Evolutionary conservation across 2,329 filamentous ascomycete genomes (phyloP).

Genomic region (Penicillium palitans): DNA sequence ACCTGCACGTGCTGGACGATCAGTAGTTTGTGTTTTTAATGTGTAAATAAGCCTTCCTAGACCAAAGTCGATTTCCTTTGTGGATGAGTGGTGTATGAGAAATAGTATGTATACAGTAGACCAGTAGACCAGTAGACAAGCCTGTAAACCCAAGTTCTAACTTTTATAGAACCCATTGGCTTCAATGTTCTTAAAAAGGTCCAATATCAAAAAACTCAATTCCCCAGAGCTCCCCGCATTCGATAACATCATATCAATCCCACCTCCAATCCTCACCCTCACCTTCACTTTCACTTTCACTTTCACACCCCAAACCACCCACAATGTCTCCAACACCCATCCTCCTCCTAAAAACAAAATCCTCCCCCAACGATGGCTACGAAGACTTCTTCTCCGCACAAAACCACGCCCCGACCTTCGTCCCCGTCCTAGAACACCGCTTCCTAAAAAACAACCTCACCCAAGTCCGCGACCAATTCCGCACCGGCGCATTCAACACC

Average conservation of each 20-base stretch:
- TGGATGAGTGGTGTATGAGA: conserved; percentile 13
- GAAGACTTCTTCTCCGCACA: conserved; percentile 45
- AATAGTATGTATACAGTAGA: background rate
- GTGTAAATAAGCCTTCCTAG: conserved; percentile 45
- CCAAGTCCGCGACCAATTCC: conserved; percentile 38
- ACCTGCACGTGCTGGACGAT: conserved; percentile 88
- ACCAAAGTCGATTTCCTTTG: conserved; percentile 39
- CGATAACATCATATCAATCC: conserved; percentile 1
- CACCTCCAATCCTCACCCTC: background rate
- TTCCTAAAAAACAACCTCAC: conserved; percentile 41
- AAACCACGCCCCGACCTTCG: conserved; percentile 41
- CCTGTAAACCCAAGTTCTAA: background rate
- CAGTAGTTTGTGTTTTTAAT: conserved; percentile 57
- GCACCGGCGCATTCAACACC: conserved; percentile 30
- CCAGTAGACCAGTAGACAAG: background rate
- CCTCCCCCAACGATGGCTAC: conserved; percentile 47
- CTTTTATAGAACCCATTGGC: background rate
- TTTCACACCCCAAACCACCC: background rate
- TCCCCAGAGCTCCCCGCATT: conserved; percentile 7
- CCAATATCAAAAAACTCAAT: background rate
- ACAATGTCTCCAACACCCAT: conserved; percentile 30
- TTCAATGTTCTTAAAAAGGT: background rate
- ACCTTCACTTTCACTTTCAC: background rate
- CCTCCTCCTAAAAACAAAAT: conserved; percentile 52
- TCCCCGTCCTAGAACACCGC: conserved; percentile 50